Evolutionary conservation across 75 land plant genomes (phyloP).

Genomic region (Pinus taeda): DNA sequence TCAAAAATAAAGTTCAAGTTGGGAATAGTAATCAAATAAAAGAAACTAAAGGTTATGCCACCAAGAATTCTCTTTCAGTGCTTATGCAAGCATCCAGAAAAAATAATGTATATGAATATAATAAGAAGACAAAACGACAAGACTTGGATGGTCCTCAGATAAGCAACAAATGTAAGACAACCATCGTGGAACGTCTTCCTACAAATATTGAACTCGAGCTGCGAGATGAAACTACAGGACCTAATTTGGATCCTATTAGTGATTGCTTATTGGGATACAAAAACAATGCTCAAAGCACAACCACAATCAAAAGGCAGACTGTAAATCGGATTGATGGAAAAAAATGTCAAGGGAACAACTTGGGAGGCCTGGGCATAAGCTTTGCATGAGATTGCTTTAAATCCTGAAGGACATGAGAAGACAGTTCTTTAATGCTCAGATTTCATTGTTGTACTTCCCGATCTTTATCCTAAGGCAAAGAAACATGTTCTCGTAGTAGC

Average conservation of each 20-base stretch:
- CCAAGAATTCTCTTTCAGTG: slow-evolving; percentile 30
- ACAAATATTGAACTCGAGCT: background rate
- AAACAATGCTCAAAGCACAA: background rate
- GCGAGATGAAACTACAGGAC: background rate
- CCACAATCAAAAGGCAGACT: background rate
- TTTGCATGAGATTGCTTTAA: slow-evolving; percentile 58
- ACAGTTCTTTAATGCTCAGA: slow-evolving; percentile 50
- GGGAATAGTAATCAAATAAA: slow-evolving; percentile 1
- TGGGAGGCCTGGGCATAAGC: slow-evolving; percentile 89
- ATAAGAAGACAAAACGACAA: slow-evolving; percentile 31
- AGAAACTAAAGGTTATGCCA: slow-evolving; percentile 1
- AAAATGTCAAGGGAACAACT: slow-evolving; percentile 9
- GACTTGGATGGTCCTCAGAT: slow-evolving; percentile 12
- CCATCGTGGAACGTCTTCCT: slow-evolving; percentile 1
- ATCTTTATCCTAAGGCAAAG: slow-evolving; percentile 85
- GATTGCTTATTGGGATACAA: background rate
- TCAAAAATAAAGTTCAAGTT: background rate
- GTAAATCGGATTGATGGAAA: background rate
- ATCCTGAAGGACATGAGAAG: slow-evolving; percentile 70
- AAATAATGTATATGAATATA: slow-evolving; percentile 10
- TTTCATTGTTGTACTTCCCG: slow-evolving; percentile 65
- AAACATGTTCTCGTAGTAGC: slow-evolving; percentile 75
- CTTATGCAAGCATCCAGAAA: slow-evolving; percentile 41
- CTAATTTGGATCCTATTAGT: background rate
- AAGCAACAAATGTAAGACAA: slow-evolving; percentile 29